Percentiles rank a stretch among this genome's conserved stretches.
These are phyloP conservation scores for Dryas octopetala DNA, from an alignment of 306 rosid genomes.

Conservation along the genomic window DNA sequence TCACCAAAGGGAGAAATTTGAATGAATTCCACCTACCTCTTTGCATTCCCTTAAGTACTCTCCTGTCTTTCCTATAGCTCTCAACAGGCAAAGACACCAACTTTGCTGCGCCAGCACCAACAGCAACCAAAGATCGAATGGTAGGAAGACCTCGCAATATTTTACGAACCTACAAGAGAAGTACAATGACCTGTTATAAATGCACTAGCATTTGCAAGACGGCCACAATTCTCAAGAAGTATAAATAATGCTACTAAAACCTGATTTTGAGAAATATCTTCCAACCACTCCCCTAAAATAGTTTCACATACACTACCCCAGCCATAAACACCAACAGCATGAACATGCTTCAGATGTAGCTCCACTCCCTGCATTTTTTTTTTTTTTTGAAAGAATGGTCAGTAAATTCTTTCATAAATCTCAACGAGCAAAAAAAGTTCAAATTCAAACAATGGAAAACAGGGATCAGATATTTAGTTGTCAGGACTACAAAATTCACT, in stretches of 20 bases:
- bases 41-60: constrained; percentile 94
- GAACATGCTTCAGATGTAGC: constrained; percentile 83
- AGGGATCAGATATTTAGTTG: background rate
- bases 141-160: constrained; percentile 83
- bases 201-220: constrained; percentile 20
- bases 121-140: constrained; percentile 74
- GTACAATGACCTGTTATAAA: constrained; percentile 13
- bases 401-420: constrained; percentile 21
- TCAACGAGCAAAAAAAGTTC: constrained; percentile 20
- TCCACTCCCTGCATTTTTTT: constrained; percentile 75
- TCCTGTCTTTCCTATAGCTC: constrained; percentile 84
- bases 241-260: constrained; percentile 36
- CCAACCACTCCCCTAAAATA: constrained; percentile 85
- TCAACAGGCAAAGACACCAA: constrained; percentile 88
- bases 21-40: constrained; percentile 59
- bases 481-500: background rate
- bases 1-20: background rate
- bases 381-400: constrained; percentile 30
- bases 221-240: constrained; percentile 24
- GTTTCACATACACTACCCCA: constrained; percentile 94
- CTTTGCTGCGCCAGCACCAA: constrained; percentile 85
- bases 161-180: constrained; percentile 63
- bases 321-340: constrained; percentile 85
- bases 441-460: constrained; percentile 1
- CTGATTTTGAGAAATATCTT: constrained; percentile 93